phyloP scores from a whole-genome alignment of 129 eudicot species.

The Tanacetum coccineum region DNA sequence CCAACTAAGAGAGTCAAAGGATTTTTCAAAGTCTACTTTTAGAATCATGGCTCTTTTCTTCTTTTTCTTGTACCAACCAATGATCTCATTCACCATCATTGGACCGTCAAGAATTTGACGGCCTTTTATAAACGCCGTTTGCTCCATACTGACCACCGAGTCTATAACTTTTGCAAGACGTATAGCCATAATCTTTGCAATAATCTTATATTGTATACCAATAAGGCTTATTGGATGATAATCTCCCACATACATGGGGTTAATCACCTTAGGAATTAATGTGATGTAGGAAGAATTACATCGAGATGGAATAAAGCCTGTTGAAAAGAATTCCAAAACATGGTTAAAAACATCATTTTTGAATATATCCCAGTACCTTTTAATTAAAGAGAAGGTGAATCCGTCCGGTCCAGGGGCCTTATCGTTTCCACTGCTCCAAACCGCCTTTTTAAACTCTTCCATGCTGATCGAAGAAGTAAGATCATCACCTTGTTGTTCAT shows the following conservation, averaged over 20 bases:
- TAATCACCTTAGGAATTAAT: no score
- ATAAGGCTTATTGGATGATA: background rate
- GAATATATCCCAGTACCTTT: no score
- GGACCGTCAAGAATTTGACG: background rate
- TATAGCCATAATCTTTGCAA: background rate
- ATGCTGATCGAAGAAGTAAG: no score
- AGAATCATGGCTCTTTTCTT: background rate
- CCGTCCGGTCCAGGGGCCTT: no score
- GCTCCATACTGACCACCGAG: background rate
- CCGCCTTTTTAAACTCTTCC: no score
- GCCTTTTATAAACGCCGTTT: background rate
- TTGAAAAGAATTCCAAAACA: no score
- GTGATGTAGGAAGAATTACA: no score
- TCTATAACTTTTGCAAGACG: background rate
- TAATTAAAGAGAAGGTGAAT: no score
- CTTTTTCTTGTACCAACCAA: background rate
- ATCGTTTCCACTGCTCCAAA: no score
- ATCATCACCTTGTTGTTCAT: no score
- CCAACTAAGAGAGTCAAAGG: background rate
- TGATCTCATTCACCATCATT: background rate
- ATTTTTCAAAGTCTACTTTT: background rate
- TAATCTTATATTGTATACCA: background rate
- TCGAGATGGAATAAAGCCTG: no score
- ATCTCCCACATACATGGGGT: background rate
- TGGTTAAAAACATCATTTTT: no score